Base-by-base conservation (phyloP, 2,329 filamentous ascomycete species). In the Curvularia verruculosa region DNA sequence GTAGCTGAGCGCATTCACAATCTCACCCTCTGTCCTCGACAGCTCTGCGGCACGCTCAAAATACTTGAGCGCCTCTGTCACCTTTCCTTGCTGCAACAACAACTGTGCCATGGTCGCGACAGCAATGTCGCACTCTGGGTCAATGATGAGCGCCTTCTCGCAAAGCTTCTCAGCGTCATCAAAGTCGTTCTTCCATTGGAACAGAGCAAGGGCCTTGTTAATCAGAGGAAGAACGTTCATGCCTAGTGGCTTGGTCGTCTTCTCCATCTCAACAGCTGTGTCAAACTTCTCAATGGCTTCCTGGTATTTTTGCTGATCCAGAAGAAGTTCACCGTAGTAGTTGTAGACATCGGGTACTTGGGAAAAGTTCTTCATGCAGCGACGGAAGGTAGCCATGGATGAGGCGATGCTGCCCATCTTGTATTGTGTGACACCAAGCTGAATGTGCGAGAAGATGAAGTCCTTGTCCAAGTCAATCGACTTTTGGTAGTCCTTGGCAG, bases 391-490 rank as follows among this genome's bases (percentile, higher is more conserved):
- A 34, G 95, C 94, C 92, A 98, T 98, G 45, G 93, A 96, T 8
- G 93, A 97, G 7, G 95, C 95, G 56, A 99, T 90, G 28, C 92
- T 96, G 67, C 95, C 95, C 90, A 98, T 96, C 88, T 99, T 99
- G 84, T 99, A 99, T 80, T 99, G 95, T 48, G 95, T 99, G 50
- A 99, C 95, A 77, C 95, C 95, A 41, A 99, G 90, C 80, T 99
- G 95, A 72, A 99, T 99, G 81, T 99, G 95, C 7, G 94, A 98
- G 85, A 96, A 99, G 81, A 99, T 99, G 79, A 99, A 99, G 67
- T 91, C 88, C 68, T 87, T 86, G 82, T 99, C 95, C 28, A 99
- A 85, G 70, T 99, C 95, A 72, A 99, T 99, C 2, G 95, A 98
- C 81, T 96, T 97, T 78, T 99, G 95, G 82, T 99, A 99, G 81